phyloP scores from a whole-genome alignment of 257 asterid genomes.

The Gynochthodes officinalis region DNA sequence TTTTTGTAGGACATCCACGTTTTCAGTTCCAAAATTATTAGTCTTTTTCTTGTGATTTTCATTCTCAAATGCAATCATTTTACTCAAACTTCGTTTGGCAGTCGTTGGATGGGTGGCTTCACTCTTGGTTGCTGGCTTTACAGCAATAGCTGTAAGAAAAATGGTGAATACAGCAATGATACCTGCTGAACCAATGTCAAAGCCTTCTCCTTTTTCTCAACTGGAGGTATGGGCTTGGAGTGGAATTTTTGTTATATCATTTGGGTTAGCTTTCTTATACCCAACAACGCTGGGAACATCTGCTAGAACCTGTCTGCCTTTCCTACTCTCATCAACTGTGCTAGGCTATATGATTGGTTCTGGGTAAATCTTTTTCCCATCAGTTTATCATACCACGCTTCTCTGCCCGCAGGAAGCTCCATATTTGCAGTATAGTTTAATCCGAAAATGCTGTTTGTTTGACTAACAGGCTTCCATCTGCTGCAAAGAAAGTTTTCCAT shows the following conservation, averaged over 20 bases:
- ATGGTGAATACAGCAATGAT: conserved; percentile 82
- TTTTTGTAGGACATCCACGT: neutral
- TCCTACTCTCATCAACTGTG: conserved; percentile 85
- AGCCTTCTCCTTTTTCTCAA: conserved; percentile 83
- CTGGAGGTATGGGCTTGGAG: conserved; percentile 79
- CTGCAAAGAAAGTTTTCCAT: conserved; percentile 72
- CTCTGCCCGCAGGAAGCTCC: neutral
- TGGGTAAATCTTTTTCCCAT: conserved; percentile 47
- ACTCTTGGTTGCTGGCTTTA: conserved; percentile 77
- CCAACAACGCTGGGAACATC: conserved; percentile 80
- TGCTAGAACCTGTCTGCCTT: conserved; percentile 89
- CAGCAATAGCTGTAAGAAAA: conserved; percentile 86
- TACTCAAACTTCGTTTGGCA: conserved; percentile 26
- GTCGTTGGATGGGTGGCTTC: conserved; percentile 97
- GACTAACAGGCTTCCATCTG: conserved; percentile 67
- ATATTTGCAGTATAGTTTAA: neutral
- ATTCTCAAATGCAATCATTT: neutral
- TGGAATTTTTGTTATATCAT: conserved; percentile 58
- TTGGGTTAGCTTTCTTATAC: conserved; percentile 57
- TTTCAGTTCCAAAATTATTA: neutral
- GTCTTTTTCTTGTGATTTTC: neutral
- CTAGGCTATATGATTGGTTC: conserved; percentile 86
- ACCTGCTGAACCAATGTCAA: conserved; percentile 89
- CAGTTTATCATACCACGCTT: conserved; percentile 6
- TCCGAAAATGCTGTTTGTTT: conserved; percentile 8